phyloP scores from a whole-genome alignment of 495 filamentous ascomycete species.

The Xylaria sp. region DNA sequence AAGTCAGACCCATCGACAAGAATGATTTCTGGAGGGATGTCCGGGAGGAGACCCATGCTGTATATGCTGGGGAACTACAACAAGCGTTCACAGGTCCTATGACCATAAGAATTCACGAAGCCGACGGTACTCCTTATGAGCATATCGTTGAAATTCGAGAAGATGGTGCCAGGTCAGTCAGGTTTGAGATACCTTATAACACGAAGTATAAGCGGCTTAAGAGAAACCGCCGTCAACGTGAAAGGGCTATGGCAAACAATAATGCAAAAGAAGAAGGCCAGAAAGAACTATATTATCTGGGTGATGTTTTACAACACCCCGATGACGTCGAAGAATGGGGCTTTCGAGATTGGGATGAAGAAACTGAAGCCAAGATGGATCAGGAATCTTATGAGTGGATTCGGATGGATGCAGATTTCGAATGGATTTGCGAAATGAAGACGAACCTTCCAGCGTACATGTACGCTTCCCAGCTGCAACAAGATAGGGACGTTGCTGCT shows the following conservation, averaged over 20 bases:
- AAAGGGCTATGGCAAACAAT: constrained; percentile 66
- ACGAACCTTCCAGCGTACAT: constrained; percentile 90
- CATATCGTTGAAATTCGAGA: constrained; percentile 97
- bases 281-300: constrained; percentile 92
- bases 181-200: constrained; percentile 94
- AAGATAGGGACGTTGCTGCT: constrained; percentile 94
- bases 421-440: constrained; percentile 85
- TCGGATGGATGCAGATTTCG: constrained; percentile 95
- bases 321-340: constrained; percentile 86
- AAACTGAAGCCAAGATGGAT: constrained; percentile 88
- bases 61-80: constrained; percentile 73
- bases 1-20: constrained; percentile 57
- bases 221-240: constrained; percentile 85
- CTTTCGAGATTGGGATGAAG: constrained; percentile 83
- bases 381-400: constrained; percentile 99
- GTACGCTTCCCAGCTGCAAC: constrained; percentile 96
- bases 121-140: constrained; percentile 97
- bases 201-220: constrained; percentile 99
- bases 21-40: constrained; percentile 81
- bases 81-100: constrained; percentile 91
- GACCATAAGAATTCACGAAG: constrained; percentile 98
- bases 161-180: constrained; percentile 64
- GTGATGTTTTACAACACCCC: constrained; percentile 83
- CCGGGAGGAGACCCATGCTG: constrained; percentile 73
- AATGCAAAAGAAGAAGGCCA: constrained; percentile 70